phyloP scores from a whole-genome alignment of 805 yeast species.

The Teunomyces kruisii region DNA sequence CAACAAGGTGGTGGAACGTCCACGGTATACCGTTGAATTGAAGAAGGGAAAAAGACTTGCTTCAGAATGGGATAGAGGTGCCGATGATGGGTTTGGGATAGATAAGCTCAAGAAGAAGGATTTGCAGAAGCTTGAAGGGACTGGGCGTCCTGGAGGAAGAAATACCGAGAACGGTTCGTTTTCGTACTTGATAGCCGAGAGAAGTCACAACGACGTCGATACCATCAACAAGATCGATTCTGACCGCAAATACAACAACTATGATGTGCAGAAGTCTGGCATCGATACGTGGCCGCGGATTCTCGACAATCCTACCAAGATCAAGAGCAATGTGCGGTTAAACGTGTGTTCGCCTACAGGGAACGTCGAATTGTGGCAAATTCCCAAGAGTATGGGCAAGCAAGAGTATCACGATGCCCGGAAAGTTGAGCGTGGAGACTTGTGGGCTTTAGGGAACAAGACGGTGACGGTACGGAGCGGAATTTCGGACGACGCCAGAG shows the following conservation, averaged over 20 bases:
- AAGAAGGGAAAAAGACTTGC: constrained; percentile 79
- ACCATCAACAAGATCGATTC: constrained; percentile 43
- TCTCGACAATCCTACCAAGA: constrained; percentile 66
- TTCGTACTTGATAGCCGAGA: constrained; percentile 70
- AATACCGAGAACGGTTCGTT: constrained; percentile 70
- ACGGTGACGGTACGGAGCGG: constrained; percentile 30
- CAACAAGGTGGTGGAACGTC: constrained; percentile 70
- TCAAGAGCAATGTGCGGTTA: constrained; percentile 78
- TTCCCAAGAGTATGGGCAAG: constrained; percentile 74
- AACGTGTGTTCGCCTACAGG: constrained; percentile 82
- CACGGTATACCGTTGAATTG: constrained; percentile 75
- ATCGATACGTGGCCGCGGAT: constrained; percentile 63
- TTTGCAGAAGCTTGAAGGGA: constrained; percentile 51
- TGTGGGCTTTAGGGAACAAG: constrained; percentile 64
- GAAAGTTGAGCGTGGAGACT: constrained; percentile 79
- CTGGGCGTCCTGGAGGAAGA: constrained; percentile 75
- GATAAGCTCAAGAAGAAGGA: constrained; percentile 29
- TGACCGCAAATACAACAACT: constrained; percentile 27
- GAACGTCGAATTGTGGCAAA: constrained; percentile 79
- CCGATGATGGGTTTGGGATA: constrained; percentile 57
- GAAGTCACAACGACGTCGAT: constrained; percentile 47
- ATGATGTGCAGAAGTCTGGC: constrained; percentile 25
- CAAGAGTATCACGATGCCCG: constrained; percentile 87
- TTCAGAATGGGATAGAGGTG: constrained; percentile 62
- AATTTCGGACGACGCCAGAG: constrained; percentile 29